Conservation (phyloP, 2,329 filamentous ascomycete species). For the Zelopaecilomyces penicillatus region DNA sequence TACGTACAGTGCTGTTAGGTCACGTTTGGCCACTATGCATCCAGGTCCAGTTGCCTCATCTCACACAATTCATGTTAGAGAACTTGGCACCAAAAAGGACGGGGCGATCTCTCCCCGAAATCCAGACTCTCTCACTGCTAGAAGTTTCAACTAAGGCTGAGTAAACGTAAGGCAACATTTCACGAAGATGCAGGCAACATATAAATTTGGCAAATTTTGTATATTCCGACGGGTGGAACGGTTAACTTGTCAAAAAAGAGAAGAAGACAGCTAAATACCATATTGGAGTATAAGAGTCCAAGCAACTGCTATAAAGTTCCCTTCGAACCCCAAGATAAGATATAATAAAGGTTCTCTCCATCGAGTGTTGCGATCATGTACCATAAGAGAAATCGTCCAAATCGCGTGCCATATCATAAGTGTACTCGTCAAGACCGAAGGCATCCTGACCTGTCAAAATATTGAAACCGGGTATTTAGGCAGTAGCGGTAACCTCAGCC, state of each 20-base stretch:
- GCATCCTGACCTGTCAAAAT: constrained; percentile 18
- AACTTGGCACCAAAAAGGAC: too few species aligned
- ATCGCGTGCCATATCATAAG: constrained; percentile 33
- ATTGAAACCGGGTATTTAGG: constrained; percentile 20
- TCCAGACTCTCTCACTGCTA: too few species aligned
- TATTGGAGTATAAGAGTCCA: constrained; percentile 18
- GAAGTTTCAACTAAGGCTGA: too few species aligned
- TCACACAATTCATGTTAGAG: too few species aligned
- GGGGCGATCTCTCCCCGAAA: too few species aligned
- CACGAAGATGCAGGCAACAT: too few species aligned
- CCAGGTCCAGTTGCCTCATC: too few species aligned
- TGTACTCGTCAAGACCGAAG: constrained; percentile 21
- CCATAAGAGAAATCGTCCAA: constrained; percentile 31
- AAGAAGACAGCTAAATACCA: constrained; percentile 19
- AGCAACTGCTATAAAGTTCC: constrained; percentile 19
- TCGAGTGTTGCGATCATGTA: constrained; percentile 24
- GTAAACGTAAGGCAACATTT: too few species aligned
- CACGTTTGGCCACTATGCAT: too few species aligned
- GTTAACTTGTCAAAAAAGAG: constrained; percentile 22
- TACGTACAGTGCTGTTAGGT: too few species aligned
- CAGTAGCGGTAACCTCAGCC: constrained; percentile 19
- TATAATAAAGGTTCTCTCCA: constrained; percentile 18
- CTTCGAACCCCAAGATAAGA: constrained; percentile 17
- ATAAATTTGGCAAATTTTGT: constrained; percentile 5
- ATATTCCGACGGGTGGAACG: constrained; percentile 19